Evolutionary conservation across 2,329 filamentous ascomycete genomes (phyloP).

Genomic region (Nigrograna mackinnonii): DNA sequence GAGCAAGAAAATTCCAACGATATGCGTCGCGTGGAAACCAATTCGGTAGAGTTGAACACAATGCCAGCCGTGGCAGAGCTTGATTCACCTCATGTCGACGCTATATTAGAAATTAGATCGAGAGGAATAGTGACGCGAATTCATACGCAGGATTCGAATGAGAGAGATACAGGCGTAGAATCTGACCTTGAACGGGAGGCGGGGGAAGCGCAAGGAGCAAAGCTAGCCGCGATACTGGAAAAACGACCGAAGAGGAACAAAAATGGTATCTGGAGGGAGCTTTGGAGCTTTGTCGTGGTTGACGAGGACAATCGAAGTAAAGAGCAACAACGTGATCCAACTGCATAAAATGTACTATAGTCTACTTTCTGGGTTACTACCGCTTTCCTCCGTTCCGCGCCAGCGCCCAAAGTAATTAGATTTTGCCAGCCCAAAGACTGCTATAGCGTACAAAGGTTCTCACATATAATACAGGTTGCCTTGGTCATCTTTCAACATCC

Average conservation of each 20-base stretch:
- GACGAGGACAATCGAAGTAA: too few relatives aligned
- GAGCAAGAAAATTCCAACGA: background rate
- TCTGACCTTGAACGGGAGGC: constrained; percentile 14
- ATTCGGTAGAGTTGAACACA: background rate
- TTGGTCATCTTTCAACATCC: too few relatives aligned
- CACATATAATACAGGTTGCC: too few relatives aligned
- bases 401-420: too few relatives aligned
- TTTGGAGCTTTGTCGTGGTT: constrained; percentile 30
- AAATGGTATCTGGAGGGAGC: constrained; percentile 16
- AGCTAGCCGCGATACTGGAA: constrained; percentile 14
- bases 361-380: too few relatives aligned
- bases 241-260: constrained; percentile 15
- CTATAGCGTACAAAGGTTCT: too few relatives aligned
- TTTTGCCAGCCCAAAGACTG: too few relatives aligned
- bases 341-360: too few relatives aligned
- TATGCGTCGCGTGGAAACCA: background rate
- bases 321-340: too few relatives aligned
- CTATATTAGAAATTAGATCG: background rate
- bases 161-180: too few relatives aligned
- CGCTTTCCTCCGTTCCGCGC: too few relatives aligned
- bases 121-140: constrained; percentile 1
- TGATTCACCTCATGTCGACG: constrained; percentile 10
- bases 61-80: constrained; percentile 7
- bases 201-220: constrained; percentile 9
- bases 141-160: constrained; percentile 15